Evolutionary conservation across 192 early-diverging fungal genomes (phyloP), one percentile per base, ranked within the genome.

Genomic region (Phlyctochytrium planicorne): DNA sequence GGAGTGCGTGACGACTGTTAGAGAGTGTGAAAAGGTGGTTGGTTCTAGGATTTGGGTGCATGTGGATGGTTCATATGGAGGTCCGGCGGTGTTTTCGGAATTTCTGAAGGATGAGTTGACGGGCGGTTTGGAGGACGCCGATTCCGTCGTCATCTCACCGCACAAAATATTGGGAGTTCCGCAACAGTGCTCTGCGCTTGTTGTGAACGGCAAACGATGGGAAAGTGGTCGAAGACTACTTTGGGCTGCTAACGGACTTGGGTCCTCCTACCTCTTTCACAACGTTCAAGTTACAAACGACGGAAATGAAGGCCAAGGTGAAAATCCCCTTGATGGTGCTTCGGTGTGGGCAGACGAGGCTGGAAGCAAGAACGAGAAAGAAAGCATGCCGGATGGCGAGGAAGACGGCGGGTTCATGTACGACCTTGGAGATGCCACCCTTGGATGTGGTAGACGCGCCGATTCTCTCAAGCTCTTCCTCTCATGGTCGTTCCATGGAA

Each of bases 121-220:
- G 23, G 37, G 30, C 23, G 52, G 73, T 23, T 1, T 74, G 6
- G 62, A 74, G 37, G 17, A 84, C 82, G 77, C 79, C 4, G 81
- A 94, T 63, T 87, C 90, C 30, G 76, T 93, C 33, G 87, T 87
- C 0, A 24, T 94, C 37, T 91, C 91, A 59, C 92, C 92, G 14
- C 92, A 94, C 79, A 94, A 94, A 71, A 79, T 94, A 66, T 73
- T 94, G 32, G 90, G 91, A 30, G 82, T 88, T 25, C 88, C 92
- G 0, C 67, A 90, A 34, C 91, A 93, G 73, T 94, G 92, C 72
- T 91, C 90, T 24, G 80, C 89, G 32, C 69, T 94, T 31, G 60
- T 92, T 16, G 79, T 90, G 14, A 76, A 77, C 20, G 78, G 85
- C 55, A 75, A 80, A 0, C 60, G 63, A 20, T 61, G 34, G 33